phyloP scores from a whole-genome alignment of 2,329 filamentous ascomycete species.

The Nothomitra cinnamomea region DNA sequence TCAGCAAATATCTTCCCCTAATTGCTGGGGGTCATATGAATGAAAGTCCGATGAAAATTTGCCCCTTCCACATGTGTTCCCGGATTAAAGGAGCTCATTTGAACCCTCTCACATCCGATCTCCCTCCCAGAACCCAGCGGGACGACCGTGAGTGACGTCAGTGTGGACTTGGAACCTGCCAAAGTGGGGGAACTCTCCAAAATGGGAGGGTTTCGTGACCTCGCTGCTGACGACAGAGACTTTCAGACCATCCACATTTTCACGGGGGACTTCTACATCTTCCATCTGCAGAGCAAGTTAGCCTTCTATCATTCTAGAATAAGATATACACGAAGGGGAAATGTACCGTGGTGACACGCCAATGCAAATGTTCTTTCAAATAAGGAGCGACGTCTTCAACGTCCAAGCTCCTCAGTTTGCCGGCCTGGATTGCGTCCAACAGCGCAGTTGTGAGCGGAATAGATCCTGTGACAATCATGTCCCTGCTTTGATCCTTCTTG shows the following conservation, averaged over 20 bases:
- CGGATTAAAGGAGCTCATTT: background rate
- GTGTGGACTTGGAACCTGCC: background rate
- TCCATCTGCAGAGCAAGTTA: conserved; percentile 5
- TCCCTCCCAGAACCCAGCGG: background rate
- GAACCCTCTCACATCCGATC: background rate
- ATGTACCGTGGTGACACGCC: conserved; percentile 11
- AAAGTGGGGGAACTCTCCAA: conserved; percentile 2
- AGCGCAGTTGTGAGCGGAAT: conserved; percentile 29
- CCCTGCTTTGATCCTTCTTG: conserved; percentile 9
- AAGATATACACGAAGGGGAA: conserved; percentile 6
- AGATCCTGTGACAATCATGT: conserved; percentile 22
- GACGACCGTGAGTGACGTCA: background rate
- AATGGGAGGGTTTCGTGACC: conserved; percentile 7
- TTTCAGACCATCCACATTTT: conserved; percentile 13
- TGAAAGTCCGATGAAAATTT: too few species aligned
- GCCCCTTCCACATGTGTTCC: background rate
- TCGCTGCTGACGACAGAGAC: conserved; percentile 13
- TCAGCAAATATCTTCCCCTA: too few species aligned
- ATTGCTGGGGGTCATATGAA: too few species aligned
- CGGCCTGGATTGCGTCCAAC: conserved; percentile 18
- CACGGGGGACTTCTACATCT: conserved; percentile 8
- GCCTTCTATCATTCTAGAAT: background rate
- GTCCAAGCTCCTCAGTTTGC: conserved; percentile 18
- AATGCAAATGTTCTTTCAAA: conserved; percentile 14
- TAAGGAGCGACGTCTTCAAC: conserved; percentile 13